phyloP scores from a whole-genome alignment of 192 early-diverging fungal genomes.

The Endogone sp. region DNA sequence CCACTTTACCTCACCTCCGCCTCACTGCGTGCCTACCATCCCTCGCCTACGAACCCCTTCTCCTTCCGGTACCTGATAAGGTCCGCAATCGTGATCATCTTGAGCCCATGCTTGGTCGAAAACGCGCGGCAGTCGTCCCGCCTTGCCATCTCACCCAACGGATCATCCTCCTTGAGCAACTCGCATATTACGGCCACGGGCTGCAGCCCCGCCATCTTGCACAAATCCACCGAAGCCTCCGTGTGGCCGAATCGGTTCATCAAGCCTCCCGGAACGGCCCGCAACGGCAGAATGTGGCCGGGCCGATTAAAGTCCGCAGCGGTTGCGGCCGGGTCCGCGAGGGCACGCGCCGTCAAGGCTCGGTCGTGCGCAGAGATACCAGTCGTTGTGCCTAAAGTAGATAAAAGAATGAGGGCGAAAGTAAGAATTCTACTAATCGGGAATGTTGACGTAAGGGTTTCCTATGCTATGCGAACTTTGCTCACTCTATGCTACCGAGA shows the following conservation, averaged over 20 bases:
- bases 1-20: too few relatives aligned
- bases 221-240: constrained; percentile 88
- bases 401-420: background rate
- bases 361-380: constrained; percentile 95
- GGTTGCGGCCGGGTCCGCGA: constrained; percentile 70
- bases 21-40: too few relatives aligned
- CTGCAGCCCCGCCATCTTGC: constrained; percentile 72
- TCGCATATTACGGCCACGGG: constrained; percentile 93
- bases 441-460: background rate
- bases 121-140: constrained; percentile 86
- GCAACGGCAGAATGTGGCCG: constrained; percentile 92
- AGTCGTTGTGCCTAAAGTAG: constrained; percentile 70
- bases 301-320: constrained; percentile 79
- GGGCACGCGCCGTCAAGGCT: constrained; percentile 66
- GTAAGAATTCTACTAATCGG: background rate
- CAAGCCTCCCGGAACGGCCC: constrained; percentile 77
- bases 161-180: constrained; percentile 81
- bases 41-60: constrained; percentile 21
- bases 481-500: too few relatives aligned
- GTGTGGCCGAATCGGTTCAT: constrained; percentile 92
- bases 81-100: constrained; percentile 87
- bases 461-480: constrained; percentile 2
- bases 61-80: constrained; percentile 72
- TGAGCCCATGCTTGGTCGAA: constrained; percentile 79
- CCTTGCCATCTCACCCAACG: constrained; percentile 82